These are phyloP conservation scores for Penicillium griseofulvum DNA, from an alignment of 2,329 filamentous ascomycete genomes.

Conservation along the genomic window DNA sequence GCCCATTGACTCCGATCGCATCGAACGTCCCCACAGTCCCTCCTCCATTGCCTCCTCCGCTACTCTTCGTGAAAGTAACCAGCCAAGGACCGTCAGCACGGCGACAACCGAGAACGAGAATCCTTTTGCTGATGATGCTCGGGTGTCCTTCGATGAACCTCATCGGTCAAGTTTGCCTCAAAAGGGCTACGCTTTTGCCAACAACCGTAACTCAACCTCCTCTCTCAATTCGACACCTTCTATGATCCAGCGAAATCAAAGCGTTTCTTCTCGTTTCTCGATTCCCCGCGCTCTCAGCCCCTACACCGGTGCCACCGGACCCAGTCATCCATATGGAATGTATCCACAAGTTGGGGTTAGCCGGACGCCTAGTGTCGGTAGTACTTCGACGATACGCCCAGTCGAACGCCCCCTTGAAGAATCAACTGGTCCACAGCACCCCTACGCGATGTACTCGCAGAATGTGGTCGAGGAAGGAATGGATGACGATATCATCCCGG, in stretches of 20 bases:
- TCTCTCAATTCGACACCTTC: constrained; percentile 33
- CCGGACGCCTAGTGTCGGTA: constrained; percentile 65
- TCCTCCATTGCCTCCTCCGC: constrained; percentile 35
- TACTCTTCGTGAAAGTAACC: constrained; percentile 30
- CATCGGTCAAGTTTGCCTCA: constrained; percentile 38
- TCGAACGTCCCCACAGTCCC: constrained; percentile 31
- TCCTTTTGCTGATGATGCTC: constrained; percentile 38
- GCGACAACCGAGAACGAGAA: constrained; percentile 30
- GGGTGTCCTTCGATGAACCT: constrained; percentile 33
- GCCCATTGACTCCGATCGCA: constrained; percentile 36
- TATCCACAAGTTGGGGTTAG: constrained; percentile 67
- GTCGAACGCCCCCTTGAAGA: constrained; percentile 60
- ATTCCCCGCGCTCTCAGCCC: constrained; percentile 57
- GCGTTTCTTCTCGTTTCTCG: constrained; percentile 46
- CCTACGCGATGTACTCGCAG: constrained; percentile 83
- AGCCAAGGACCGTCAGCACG: constrained; percentile 25
- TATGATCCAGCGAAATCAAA: constrained; percentile 41
- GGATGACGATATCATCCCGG: constrained; percentile 52
- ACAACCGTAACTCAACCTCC: constrained; percentile 33
- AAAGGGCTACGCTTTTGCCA: constrained; percentile 30
- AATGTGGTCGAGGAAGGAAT: constrained; percentile 64
- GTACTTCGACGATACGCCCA: constrained; percentile 64
- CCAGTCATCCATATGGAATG: constrained; percentile 81
- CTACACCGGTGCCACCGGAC: constrained; percentile 67
- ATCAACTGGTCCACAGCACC: constrained; percentile 70